These are phyloP conservation scores for Clarireedia hainanense DNA, from an alignment of 2,329 filamentous ascomycete species.

Conservation along the genomic window DNA sequence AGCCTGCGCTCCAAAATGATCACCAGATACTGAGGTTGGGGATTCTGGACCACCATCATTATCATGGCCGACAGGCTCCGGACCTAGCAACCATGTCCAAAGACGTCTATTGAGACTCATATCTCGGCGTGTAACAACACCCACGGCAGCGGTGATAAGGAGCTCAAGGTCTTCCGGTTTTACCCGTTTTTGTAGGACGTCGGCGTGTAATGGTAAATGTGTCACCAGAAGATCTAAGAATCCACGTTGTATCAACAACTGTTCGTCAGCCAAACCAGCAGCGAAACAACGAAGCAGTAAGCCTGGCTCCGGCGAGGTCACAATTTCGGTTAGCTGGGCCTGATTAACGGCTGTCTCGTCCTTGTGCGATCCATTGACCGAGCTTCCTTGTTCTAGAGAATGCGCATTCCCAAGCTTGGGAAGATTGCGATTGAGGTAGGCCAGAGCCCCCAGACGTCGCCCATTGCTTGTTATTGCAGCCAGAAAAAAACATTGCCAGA, in stretches of 20 bases:
- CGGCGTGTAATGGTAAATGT: slow-evolving; percentile 77
- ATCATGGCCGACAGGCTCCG: slow-evolving; percentile 47
- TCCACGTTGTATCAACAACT: slow-evolving; percentile 85
- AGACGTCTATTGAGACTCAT: slow-evolving; percentile 94
- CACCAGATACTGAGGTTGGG: slow-evolving; percentile 28
- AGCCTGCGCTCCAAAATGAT: slow-evolving; percentile 25
- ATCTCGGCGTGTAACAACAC: slow-evolving; percentile 80
- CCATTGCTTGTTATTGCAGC: slow-evolving; percentile 85
- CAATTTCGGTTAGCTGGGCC: slow-evolving; percentile 52
- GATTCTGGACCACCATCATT: slow-evolving; percentile 41
- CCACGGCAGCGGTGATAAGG: slow-evolving; percentile 73
- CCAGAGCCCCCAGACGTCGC: slow-evolving; percentile 76
- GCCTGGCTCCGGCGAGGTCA: slow-evolving; percentile 84
- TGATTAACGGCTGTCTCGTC: slow-evolving; percentile 34
- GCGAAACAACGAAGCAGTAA: slow-evolving; percentile 86
- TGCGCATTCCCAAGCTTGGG: slow-evolving; percentile 55
- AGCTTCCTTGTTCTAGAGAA: slow-evolving; percentile 25
- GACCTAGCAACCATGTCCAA: slow-evolving; percentile 95
- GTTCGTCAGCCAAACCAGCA: slow-evolving; percentile 77
- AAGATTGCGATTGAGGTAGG: slow-evolving; percentile 72
- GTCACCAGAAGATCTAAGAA: slow-evolving; percentile 90
- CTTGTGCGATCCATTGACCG: slow-evolving; percentile 22
- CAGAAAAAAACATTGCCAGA: slow-evolving; percentile 97
- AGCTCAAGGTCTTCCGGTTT: slow-evolving; percentile 71
- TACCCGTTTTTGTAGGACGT: slow-evolving; percentile 68